phyloP scores from a whole-genome alignment of 192 early-diverging fungal species.

The Haplosporangium gracile region DNA sequence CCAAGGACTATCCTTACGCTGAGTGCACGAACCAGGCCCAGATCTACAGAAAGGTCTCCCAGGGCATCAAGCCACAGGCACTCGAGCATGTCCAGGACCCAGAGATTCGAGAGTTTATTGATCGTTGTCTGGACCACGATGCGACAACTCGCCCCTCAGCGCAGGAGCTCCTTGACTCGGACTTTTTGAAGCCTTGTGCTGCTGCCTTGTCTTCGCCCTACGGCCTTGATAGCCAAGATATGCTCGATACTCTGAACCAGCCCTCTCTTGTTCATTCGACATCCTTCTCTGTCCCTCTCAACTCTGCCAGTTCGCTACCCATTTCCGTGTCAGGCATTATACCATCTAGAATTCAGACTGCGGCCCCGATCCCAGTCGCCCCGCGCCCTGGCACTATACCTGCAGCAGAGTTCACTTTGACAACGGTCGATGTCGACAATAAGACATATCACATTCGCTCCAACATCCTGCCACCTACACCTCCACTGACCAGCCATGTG shows the following conservation, averaged over 20 bases:
- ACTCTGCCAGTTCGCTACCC: not conserved
- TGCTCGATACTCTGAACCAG: not conserved
- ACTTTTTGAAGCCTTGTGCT: slow-evolving; percentile 55
- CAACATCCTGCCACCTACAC: slow-evolving; percentile 12
- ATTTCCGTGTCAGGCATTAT: not conserved
- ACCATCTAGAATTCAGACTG: slow-evolving; percentile 19
- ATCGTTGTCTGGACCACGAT: slow-evolving; percentile 71
- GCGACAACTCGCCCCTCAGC: slow-evolving; percentile 60
- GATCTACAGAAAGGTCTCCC: slow-evolving; percentile 81
- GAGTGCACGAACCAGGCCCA: slow-evolving; percentile 86
- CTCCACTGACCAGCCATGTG: not conserved
- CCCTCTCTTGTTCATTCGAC: not conserved
- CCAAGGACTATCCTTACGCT: slow-evolving; percentile 84
- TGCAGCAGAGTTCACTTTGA: slow-evolving; percentile 20
- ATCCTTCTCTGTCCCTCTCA: not conserved
- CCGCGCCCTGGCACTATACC: slow-evolving; percentile 14
- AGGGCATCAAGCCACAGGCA: slow-evolving; percentile 76
- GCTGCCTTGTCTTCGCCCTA: slow-evolving; percentile 10
- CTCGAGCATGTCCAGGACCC: slow-evolving; percentile 68
- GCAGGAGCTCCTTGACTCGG: slow-evolving; percentile 60
- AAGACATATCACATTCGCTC: slow-evolving; percentile 38
- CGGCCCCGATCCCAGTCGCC: not conserved
- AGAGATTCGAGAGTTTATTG: slow-evolving; percentile 73
- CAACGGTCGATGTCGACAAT: slow-evolving; percentile 30
- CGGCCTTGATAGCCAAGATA: not conserved